Evolutionary conservation across 2,329 filamentous ascomycete genomes (phyloP).

Genomic region (Fonsecaea monophora): DNA sequence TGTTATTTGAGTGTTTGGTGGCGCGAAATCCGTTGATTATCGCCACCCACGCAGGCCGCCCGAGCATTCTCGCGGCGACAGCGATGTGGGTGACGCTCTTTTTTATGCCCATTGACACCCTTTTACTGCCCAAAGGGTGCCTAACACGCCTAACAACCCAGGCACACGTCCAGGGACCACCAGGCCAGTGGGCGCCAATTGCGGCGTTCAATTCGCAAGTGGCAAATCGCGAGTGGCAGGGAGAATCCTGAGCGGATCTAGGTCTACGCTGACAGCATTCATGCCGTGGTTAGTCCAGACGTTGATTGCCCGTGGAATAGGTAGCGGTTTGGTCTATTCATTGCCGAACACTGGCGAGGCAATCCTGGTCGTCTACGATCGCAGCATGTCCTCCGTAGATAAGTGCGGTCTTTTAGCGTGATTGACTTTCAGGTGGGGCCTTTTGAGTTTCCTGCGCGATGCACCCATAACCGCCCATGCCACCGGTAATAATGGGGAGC

Average conservation of each 20-base stretch:
- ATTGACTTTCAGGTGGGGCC: not conserved
- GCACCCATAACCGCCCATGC: conserved; percentile 2
- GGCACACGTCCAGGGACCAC: not conserved
- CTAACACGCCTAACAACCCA: too few relatives aligned
- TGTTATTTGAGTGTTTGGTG: conserved; percentile 1
- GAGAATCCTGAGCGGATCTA: too few relatives aligned
- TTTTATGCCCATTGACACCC: not conserved
- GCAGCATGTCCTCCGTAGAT: not conserved
- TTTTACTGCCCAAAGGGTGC: not conserved
- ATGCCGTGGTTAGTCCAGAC: too few relatives aligned
- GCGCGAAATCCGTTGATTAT: not conserved
- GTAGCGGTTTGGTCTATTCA: too few relatives aligned
- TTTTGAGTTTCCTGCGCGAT: conserved; percentile 1
- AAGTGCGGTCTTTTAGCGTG: conserved; percentile 1
- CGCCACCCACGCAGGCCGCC: not conserved
- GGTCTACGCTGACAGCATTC: too few relatives aligned
- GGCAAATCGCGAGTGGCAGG: too few relatives aligned
- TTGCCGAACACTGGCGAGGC: too few relatives aligned
- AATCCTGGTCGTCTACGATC: conserved; percentile 8
- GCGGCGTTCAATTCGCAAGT: too few relatives aligned
- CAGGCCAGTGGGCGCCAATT: conserved; percentile 10
- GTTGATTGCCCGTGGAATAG: too few relatives aligned
- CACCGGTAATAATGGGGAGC: not conserved
- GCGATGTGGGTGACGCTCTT: not conserved
- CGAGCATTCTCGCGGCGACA: too few relatives aligned